phyloP scores from a whole-genome alignment of 2,329 filamentous ascomycete species.

The Ampelomyces quisqualis region DNA sequence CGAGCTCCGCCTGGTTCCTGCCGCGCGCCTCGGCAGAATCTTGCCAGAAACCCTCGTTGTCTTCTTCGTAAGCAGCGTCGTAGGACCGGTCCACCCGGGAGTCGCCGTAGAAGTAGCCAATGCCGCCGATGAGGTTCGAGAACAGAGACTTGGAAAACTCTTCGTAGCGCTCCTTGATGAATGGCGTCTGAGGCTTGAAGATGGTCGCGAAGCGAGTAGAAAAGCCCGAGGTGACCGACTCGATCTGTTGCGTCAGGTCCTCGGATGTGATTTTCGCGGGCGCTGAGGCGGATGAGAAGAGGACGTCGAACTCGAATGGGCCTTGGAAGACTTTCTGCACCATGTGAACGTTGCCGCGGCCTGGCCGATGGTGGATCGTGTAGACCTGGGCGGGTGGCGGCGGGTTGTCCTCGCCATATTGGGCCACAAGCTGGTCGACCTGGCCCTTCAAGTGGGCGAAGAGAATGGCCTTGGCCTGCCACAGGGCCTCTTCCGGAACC shows the following conservation, averaged over 20 bases:
- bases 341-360: constrained; percentile 76
- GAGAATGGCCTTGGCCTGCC: constrained; percentile 74
- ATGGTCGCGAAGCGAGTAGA: constrained; percentile 70
- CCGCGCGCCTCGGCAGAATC: constrained; percentile 78
- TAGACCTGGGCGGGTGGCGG: constrained; percentile 86
- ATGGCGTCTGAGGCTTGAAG: constrained; percentile 74
- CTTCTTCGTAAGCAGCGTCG: constrained; percentile 90
- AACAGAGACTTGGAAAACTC: constrained; percentile 87
- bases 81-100: constrained; percentile 87
- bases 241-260: constrained; percentile 69
- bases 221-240: constrained; percentile 67
- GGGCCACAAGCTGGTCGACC: constrained; percentile 59
- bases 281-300: constrained; percentile 80
- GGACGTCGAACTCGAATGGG: constrained; percentile 85
- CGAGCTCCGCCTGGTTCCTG: constrained; percentile 66
- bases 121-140: constrained; percentile 89
- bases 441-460: constrained; percentile 65
- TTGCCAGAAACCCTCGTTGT: constrained; percentile 93
- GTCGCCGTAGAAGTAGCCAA: constrained; percentile 92
- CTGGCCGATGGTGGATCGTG: constrained; percentile 69
- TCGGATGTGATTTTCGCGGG: constrained; percentile 56
- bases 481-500: constrained; percentile 68
- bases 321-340: constrained; percentile 92
- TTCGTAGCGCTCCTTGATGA: constrained; percentile 69
- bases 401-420: constrained; percentile 61